Evolutionary conservation across 83 land plant species (phyloP).

Genomic region (Isoetes engelmannii): DNA sequence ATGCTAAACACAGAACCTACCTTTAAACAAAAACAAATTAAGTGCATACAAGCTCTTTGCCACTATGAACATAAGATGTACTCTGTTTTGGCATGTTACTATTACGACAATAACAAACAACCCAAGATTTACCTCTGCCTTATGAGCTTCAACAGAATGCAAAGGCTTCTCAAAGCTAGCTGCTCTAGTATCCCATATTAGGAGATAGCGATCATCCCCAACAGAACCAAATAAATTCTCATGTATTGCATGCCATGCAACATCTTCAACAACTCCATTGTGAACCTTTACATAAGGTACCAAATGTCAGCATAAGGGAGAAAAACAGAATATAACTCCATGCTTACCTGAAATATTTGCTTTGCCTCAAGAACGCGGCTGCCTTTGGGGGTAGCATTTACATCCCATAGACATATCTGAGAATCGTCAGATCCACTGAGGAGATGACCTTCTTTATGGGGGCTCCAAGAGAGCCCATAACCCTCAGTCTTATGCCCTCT

Average conservation of each 20-base stretch:
- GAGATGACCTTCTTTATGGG: slow-evolving; percentile 67
- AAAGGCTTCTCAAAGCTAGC: slow-evolving; percentile 49
- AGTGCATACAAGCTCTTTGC: background rate
- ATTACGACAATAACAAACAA: background rate
- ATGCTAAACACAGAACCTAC: too few species aligned
- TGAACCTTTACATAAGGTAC: slow-evolving; percentile 73
- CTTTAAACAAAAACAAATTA: too few species aligned
- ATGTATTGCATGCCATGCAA: slow-evolving; percentile 84
- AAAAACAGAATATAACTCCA: background rate
- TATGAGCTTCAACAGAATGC: slow-evolving; percentile 72
- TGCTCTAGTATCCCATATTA: slow-evolving; percentile 70
- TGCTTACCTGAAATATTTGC: slow-evolving; percentile 74
- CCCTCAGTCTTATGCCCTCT: slow-evolving; percentile 86
- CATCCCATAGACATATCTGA: slow-evolving; percentile 89
- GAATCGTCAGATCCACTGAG: slow-evolving; percentile 93
- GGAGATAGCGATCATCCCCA: slow-evolving; percentile 72
- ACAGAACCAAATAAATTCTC: slow-evolving; percentile 82
- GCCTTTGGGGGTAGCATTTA: slow-evolving; percentile 53
- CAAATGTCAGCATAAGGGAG: background rate
- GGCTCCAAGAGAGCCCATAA: slow-evolving; percentile 88
- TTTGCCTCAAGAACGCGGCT: slow-evolving; percentile 66
- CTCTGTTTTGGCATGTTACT: background rate
- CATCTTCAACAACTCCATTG: slow-evolving; percentile 86
- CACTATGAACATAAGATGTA: background rate
- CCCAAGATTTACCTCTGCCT: slow-evolving; percentile 51